Percentiles rank a stretch among this genome's conserved stretches.
Evolutionary conservation across 495 filamentous ascomycete species (phyloP).

Genomic region (Hypoxylon trugodes): DNA sequence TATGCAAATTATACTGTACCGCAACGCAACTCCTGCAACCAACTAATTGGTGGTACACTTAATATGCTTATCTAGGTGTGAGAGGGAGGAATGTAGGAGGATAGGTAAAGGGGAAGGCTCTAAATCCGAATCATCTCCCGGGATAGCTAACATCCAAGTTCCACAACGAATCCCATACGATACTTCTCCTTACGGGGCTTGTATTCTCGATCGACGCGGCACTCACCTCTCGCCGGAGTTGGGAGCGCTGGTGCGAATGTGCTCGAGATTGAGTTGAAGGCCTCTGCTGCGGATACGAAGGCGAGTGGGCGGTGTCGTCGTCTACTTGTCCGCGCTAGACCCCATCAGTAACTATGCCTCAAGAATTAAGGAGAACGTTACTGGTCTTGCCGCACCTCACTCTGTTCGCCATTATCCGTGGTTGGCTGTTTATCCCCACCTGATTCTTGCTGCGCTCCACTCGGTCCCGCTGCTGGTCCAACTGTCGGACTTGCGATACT

Average conservation of each 20-base stretch:
- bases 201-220: slow-evolving; percentile 41
- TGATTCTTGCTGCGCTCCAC: slow-evolving; percentile 27
- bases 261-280: slow-evolving; percentile 22
- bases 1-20: slow-evolving; percentile 18
- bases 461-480: slow-evolving; percentile 28
- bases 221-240: slow-evolving; percentile 47
- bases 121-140: slow-evolving; percentile 36
- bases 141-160: slow-evolving; percentile 57
- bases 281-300: slow-evolving; percentile 25
- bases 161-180: slow-evolving; percentile 66
- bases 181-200: slow-evolving; percentile 50
- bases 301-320: slow-evolving; percentile 5
- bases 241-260: slow-evolving; percentile 30
- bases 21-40: not conserved
- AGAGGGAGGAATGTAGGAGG: not conserved
- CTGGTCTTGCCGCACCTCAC: slow-evolving; percentile 46
- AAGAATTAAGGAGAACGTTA: slow-evolving; percentile 46
- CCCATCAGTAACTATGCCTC: slow-evolving; percentile 44
- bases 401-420: slow-evolving; percentile 30
- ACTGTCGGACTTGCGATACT: slow-evolving; percentile 54
- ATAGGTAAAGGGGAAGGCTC: not conserved
- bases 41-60: not conserved
- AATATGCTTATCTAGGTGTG: not conserved
- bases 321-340: slow-evolving; percentile 38
- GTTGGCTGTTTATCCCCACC: slow-evolving; percentile 19